Percentiles rank a stretch among this genome's conserved stretches.
Evolutionary conservation across 768 basidiomycete genomes (phyloP).

Genomic region (Suillus occidentalis): DNA sequence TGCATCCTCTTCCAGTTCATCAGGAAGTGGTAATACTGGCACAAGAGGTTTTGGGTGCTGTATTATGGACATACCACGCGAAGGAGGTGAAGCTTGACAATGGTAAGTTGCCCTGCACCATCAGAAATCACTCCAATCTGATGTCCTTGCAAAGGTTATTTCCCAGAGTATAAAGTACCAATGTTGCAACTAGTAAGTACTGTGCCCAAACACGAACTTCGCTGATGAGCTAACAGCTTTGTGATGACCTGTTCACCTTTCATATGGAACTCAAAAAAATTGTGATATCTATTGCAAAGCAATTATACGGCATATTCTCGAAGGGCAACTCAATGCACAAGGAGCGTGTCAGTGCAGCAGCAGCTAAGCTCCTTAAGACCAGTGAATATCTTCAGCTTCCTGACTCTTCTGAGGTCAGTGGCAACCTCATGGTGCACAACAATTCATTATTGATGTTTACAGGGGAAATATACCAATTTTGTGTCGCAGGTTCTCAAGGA

Average conservation of each 20-base stretch:
- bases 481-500: too few species aligned
- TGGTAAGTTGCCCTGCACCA: not conserved
- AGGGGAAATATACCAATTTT: too few species aligned
- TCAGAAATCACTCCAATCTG: not conserved
- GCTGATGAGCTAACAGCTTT: not conserved
- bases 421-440: too few species aligned
- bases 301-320: not conserved
- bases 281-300: not conserved
- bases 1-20: not conserved
- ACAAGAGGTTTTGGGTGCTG: not conserved
- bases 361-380: too few species aligned
- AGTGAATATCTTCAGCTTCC: too few species aligned
- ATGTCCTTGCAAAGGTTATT: not conserved
- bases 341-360: too few species aligned
- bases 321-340: too few species aligned
- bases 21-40: not conserved
- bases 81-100: not conserved
- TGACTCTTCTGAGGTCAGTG: too few species aligned
- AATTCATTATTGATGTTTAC: too few species aligned
- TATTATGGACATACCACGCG: not conserved
- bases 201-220: not conserved
- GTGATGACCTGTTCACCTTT: not conserved
- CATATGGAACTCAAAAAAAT: not conserved
- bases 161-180: not conserved
- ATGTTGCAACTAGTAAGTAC: not conserved